A percentile compares a stretch with the other conserved stretches of the same genome.
phyloP scores from a whole-genome alignment of 148 eudicot species.

The Rhododendron vialii region DNA sequence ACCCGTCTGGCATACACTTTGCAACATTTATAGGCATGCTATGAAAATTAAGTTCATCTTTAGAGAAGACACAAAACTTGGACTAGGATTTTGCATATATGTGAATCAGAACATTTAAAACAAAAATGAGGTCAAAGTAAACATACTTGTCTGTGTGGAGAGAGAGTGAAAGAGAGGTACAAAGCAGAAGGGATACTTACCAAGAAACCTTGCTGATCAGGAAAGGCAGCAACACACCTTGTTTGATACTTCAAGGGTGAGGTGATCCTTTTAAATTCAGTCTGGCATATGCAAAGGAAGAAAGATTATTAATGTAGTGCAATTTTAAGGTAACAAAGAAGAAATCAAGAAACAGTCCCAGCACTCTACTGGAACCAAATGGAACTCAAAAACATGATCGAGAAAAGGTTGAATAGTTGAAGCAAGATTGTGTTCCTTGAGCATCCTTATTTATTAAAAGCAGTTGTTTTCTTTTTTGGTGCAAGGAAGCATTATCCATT shows the following conservation, averaged over 20 bases:
- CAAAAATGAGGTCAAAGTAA: neutral
- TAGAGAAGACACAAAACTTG: neutral
- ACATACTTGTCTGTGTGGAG: neutral
- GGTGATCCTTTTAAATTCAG: conserved; percentile 73
- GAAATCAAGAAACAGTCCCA: neutral
- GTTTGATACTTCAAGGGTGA: conserved; percentile 96
- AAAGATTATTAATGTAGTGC: neutral
- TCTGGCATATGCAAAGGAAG: conserved; percentile 28
- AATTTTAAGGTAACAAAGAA: neutral
- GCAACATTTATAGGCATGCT: neutral
- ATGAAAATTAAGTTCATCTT: neutral
- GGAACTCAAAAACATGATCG: neutral
- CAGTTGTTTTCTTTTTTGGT: neutral
- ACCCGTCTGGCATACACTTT: neutral
- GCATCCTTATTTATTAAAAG: neutral
- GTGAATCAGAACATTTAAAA: neutral
- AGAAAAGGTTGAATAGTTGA: neutral
- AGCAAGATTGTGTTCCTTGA: no score
- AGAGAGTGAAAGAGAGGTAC: neutral
- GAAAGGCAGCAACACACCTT: conserved; percentile 94
- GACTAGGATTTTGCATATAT: neutral
- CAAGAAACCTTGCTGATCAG: conserved; percentile 94
- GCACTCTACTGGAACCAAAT: neutral
- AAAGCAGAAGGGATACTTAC: conserved; percentile 29
- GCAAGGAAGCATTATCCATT: neutral